Conservation (phyloP, 2,329 filamentous ascomycete genomes). For the Celoporthe dispersa region DNA sequence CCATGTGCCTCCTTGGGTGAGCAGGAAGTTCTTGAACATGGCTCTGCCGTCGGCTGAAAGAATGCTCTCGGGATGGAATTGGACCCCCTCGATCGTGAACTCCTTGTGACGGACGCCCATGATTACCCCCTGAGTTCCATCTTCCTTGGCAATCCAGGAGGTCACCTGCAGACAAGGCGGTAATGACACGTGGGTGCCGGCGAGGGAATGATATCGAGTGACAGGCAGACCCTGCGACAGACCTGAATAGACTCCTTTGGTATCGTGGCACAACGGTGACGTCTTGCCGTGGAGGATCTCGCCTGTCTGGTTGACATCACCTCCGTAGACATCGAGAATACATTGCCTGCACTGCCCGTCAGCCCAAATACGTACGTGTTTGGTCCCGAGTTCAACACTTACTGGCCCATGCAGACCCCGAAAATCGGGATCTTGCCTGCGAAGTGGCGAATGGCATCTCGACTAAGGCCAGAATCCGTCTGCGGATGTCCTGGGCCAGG, state of each 20-base stretch:
- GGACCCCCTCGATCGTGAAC: conserved; percentile 89
- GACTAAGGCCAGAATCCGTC: conserved; percentile 91
- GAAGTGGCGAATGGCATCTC: conserved; percentile 88
- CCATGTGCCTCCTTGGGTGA: conserved; percentile 90
- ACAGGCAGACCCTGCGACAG: conserved; percentile 82
- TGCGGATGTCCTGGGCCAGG: conserved; percentile 92
- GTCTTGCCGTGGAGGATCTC: conserved; percentile 98
- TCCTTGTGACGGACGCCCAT: conserved; percentile 97
- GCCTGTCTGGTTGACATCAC: conserved; percentile 87
- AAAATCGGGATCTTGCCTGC: conserved; percentile 93
- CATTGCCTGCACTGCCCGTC: conserved; percentile 68
- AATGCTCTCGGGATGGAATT: conserved; percentile 98
- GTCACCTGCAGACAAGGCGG: conserved; percentile 86
- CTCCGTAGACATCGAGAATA: conserved; percentile 92
- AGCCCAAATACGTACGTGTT: conserved; percentile 30
- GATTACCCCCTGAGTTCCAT: conserved; percentile 83
- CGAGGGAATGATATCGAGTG: conserved; percentile 94
- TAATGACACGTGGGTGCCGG: conserved; percentile 85
- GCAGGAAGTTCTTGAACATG: conserved; percentile 93
- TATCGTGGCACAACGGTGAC: conserved; percentile 85
- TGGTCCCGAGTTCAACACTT: conserved; percentile 44
- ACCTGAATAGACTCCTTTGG: conserved; percentile 87
- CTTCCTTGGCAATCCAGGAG: conserved; percentile 81
- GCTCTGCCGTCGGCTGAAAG: conserved; percentile 83
- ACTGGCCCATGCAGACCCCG: conserved; percentile 99